phyloP scores from a whole-genome alignment of 192 early-diverging fungal species.

The Gamsiella multidivaricata region DNA sequence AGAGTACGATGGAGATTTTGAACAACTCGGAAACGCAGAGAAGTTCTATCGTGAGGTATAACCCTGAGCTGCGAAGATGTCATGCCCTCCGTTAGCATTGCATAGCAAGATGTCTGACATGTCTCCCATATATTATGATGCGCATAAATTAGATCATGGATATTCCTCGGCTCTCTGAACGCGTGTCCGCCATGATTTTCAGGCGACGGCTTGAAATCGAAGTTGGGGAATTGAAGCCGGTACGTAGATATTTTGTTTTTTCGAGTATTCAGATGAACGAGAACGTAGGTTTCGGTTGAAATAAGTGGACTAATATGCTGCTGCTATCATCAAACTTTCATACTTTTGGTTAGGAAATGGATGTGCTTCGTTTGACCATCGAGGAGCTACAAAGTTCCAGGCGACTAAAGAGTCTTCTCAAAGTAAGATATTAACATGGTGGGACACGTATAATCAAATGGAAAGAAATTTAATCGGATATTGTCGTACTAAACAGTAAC shows the following conservation, averaged over 20 bases:
- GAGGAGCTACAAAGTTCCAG: conserved; percentile 56
- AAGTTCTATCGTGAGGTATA: conserved; percentile 62
- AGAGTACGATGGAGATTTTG: conserved; percentile 60
- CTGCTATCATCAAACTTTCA: no score
- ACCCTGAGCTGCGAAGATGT: no score
- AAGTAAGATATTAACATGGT: conserved; percentile 54
- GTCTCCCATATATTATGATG: background rate
- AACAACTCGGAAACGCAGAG: conserved; percentile 65
- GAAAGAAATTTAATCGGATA: no score
- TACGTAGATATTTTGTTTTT: conserved; percentile 18
- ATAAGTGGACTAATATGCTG: no score
- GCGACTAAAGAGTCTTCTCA: conserved; percentile 59
- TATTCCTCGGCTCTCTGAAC: conserved; percentile 63
- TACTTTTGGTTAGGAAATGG: conserved; percentile 52
- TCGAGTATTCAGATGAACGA: no score
- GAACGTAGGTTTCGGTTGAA: no score
- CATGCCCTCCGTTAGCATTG: no score
- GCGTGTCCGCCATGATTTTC: conserved; percentile 65
- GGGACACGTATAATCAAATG: no score
- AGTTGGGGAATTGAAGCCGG: conserved; percentile 59
- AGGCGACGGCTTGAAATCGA: conserved; percentile 62
- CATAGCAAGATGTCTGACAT: no score
- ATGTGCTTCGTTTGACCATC: conserved; percentile 58
- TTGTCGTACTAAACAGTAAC: no score
- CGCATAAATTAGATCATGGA: conserved; percentile 56